Evolutionary conservation across 192 early-diverging fungal genomes (phyloP).

Genomic region (Podila clonocystis): DNA sequence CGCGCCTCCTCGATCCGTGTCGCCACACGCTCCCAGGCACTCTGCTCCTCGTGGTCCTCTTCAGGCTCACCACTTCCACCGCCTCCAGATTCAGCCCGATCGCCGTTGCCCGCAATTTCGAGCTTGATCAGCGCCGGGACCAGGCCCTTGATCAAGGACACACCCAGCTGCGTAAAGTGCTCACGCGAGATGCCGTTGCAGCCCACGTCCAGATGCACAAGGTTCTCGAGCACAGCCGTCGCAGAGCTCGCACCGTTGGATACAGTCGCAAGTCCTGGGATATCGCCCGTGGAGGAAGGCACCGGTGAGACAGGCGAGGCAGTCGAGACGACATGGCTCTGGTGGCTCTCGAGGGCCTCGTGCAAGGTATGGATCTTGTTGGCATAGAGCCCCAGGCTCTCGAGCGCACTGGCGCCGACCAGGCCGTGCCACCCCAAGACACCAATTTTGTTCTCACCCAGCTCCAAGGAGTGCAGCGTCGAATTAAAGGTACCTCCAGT

Average conservation of each 20-base stretch:
- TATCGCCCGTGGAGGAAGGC: background rate
- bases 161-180: constrained; percentile 54
- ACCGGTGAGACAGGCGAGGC: background rate
- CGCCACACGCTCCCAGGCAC: constrained; percentile 51
- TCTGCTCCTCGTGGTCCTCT: constrained; percentile 31
- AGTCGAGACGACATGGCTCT: background rate
- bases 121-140: constrained; percentile 49
- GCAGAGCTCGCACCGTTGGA: constrained; percentile 11
- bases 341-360: constrained; percentile 26
- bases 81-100: constrained; percentile 24
- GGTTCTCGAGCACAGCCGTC: constrained; percentile 7
- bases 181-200: constrained; percentile 54
- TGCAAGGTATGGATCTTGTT: constrained; percentile 53
- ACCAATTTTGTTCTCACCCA: constrained; percentile 56
- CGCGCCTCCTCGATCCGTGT: constrained; percentile 44
- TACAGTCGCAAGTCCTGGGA: background rate
- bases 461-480: constrained; percentile 45
- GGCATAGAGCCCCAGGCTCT: constrained; percentile 56
- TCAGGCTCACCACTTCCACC: constrained; percentile 29
- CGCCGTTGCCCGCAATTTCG: constrained; percentile 63
- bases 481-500: constrained; percentile 7
- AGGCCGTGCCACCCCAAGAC: constrained; percentile 52
- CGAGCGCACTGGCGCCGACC: constrained; percentile 39
- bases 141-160: constrained; percentile 46
- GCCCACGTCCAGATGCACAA: constrained; percentile 57